Evolutionary conservation across 306 rosid species (phyloP).

Genomic region (Macrotyloma uniflorum): DNA sequence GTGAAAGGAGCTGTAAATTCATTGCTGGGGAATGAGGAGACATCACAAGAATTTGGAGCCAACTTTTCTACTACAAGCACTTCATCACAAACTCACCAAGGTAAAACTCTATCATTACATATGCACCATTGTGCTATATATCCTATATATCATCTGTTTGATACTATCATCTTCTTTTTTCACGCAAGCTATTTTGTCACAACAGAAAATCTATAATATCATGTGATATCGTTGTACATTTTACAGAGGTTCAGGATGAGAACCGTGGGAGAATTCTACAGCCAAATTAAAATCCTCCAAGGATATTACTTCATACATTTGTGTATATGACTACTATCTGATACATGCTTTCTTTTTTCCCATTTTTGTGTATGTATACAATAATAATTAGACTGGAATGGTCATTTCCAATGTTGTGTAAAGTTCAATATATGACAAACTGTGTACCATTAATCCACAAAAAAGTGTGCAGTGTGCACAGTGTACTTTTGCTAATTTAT

Average conservation of each 20-base stretch:
- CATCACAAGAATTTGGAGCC: conserved; percentile 32
- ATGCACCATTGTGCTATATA: background rate
- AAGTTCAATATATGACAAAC: conserved; percentile 35
- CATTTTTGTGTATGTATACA: conserved; percentile 10
- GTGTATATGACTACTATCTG: background rate
- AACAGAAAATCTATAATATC: conserved; percentile 16
- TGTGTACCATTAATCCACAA: background rate
- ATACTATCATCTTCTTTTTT: background rate
- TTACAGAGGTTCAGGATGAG: conserved; percentile 72
- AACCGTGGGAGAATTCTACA: conserved; percentile 73
- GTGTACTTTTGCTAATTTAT: background rate
- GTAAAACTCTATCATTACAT: conserved; percentile 35
- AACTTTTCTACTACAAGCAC: conserved; percentile 39
- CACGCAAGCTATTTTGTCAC: background rate
- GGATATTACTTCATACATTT: background rate
- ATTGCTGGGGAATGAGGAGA: conserved; percentile 57
- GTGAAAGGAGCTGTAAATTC: conserved; percentile 78
- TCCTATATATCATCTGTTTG: background rate
- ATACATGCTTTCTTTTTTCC: background rate
- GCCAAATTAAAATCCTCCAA: conserved; percentile 47
- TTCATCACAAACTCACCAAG: conserved; percentile 53
- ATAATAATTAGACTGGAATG: conserved; percentile 34
- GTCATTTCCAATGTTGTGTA: conserved; percentile 33
- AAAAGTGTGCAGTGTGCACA: background rate
- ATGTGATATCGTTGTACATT: conserved; percentile 32